Conservation (phyloP, 2,329 filamentous ascomycete species). For the Sphaerostilbella broomeana region DNA sequence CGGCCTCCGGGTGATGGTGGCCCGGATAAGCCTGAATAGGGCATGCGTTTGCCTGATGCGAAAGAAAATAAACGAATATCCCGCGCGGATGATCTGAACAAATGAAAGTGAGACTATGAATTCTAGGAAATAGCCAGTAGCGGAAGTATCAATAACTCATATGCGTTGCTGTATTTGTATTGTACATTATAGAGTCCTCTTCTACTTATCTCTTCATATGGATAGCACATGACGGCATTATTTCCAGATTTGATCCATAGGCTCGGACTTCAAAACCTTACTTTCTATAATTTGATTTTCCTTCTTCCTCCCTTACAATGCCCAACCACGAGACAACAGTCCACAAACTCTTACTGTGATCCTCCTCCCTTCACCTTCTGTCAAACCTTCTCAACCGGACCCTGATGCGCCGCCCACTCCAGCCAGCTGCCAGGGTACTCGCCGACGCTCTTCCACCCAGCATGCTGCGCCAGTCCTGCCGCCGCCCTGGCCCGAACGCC, state of each 20-base stretch:
- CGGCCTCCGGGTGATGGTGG: slow-evolving; percentile 31
- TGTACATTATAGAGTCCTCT: slow-evolving; percentile 17
- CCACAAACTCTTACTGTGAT: no score
- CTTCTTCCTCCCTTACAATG: no score
- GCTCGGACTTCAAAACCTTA: no score
- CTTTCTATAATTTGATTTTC: no score
- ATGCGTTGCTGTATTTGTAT: slow-evolving; percentile 15
- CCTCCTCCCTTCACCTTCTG: slow-evolving; percentile 1
- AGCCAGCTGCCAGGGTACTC: slow-evolving; percentile 73
- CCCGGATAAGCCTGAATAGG: slow-evolving; percentile 14
- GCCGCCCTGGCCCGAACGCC: slow-evolving; percentile 77
- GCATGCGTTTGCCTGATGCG: neutral
- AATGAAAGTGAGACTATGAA: no score
- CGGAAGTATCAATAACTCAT: no score
- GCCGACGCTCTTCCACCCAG: slow-evolving; percentile 65
- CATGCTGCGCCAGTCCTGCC: slow-evolving; percentile 66
- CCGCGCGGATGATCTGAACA: neutral
- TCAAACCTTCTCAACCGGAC: slow-evolving; percentile 37
- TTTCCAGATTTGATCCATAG: no score
- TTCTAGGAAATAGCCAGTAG: neutral
- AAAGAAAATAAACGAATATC: neutral
- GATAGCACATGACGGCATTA: slow-evolving; percentile 3
- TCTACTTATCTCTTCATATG: no score
- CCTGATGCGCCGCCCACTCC: slow-evolving; percentile 74
- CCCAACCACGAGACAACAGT: no score